Evolutionary conservation across 140 eudicot species (phyloP).

Genomic region (Stevia rebaudiana): DNA sequence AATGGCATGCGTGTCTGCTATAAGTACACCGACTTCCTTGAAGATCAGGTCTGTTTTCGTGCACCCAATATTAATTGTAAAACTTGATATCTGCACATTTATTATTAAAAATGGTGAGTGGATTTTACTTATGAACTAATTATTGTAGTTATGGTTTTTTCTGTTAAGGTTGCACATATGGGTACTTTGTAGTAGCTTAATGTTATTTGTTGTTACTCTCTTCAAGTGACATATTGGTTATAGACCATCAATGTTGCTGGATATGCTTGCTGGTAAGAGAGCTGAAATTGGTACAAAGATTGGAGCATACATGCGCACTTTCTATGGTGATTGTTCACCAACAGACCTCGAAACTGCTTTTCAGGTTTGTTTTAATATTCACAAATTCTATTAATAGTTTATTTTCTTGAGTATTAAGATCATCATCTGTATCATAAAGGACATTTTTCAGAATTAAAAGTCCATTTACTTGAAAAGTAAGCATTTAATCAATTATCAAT

Average conservation of each 20-base stretch:
- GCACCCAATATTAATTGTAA: slow-evolving; percentile 1
- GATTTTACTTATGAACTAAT: slow-evolving; percentile 3
- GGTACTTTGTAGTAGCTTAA: slow-evolving; percentile 1
- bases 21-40: slow-evolving; percentile 78
- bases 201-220: slow-evolving; percentile 7
- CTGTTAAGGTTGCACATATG: background rate
- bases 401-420: slow-evolving; percentile 1
- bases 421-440: background rate
- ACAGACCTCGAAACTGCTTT: slow-evolving; percentile 92
- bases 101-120: background rate
- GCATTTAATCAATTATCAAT: background rate
- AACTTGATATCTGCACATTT: slow-evolving; percentile 1
- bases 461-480: background rate
- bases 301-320: slow-evolving; percentile 91
- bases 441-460: background rate
- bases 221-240: slow-evolving; percentile 41
- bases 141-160: slow-evolving; percentile 10
- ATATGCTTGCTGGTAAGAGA: slow-evolving; percentile 99
- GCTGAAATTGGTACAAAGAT: slow-evolving; percentile 88
- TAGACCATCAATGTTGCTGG: slow-evolving; percentile 77
- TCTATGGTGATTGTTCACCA: slow-evolving; percentile 95
- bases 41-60: slow-evolving; percentile 71
- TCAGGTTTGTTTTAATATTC: slow-evolving; percentile 49
- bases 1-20: slow-evolving; percentile 97
- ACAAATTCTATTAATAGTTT: slow-evolving; percentile 10